Percentiles rank a stretch among this genome's conserved stretches.
phyloP scores from a whole-genome alignment of 805 yeast genomes.

The Brettanomyces nanus region DNA sequence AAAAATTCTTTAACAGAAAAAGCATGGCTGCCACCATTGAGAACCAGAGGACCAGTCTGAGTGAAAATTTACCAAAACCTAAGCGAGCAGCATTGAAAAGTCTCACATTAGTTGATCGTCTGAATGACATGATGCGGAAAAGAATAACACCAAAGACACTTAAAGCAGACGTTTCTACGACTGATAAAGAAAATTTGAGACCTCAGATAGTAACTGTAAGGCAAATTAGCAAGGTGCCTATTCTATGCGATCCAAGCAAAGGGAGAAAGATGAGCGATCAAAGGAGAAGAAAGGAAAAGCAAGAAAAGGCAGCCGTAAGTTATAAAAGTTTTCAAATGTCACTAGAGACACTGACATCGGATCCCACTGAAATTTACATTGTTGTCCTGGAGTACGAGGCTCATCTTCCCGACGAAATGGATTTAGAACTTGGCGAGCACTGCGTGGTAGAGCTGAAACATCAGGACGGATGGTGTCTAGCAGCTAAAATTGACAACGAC shows the following conservation, averaged over 20 bases:
- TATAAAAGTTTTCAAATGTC: background rate
- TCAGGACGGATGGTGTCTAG: constrained; percentile 11
- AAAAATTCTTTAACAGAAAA: constrained; percentile 13
- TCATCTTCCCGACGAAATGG: constrained; percentile 6
- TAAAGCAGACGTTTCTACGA: too few relatives aligned
- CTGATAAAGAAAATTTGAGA: background rate
- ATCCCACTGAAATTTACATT: background rate
- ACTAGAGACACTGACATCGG: background rate
- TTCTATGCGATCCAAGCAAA: background rate
- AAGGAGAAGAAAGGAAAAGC: background rate
- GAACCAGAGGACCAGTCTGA: background rate
- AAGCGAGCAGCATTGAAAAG: background rate
- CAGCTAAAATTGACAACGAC: constrained; percentile 2
- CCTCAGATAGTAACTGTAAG: background rate
- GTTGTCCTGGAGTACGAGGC: constrained; percentile 5
- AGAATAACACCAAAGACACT: too few relatives aligned
- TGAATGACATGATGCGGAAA: background rate
- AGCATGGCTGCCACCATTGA: constrained; percentile 7
- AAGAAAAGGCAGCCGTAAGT: background rate
- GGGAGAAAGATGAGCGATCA: background rate
- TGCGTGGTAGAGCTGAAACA: background rate
- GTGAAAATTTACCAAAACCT: background rate
- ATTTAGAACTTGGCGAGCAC: constrained; percentile 5
- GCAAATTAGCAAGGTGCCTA: background rate
- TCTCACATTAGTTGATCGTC: background rate